Percentiles rank a stretch among this genome's conserved stretches.
These are phyloP conservation scores for Aspergillus sp. DNA, from an alignment of 2,329 filamentous ascomycete species.

Conservation along the genomic window DNA sequence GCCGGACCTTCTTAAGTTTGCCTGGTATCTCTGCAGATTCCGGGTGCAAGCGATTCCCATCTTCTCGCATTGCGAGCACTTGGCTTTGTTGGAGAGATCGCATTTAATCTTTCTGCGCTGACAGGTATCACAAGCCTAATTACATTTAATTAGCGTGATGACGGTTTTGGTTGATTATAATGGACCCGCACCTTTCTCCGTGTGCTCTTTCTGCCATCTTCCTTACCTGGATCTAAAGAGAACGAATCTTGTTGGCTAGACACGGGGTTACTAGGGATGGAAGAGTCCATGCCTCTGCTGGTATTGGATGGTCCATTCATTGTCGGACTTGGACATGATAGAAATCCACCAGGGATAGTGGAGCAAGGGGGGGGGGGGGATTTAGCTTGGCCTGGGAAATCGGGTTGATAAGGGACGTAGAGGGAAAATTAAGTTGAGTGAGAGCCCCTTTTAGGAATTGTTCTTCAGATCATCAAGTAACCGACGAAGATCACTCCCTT, in stretches of 20 bases:
- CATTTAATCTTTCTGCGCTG: conserved; percentile 2
- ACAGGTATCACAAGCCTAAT: conserved; percentile 8
- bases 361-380: neutral
- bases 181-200: neutral
- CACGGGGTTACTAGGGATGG: too few relatives aligned
- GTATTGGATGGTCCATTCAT: neutral
- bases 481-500: too few relatives aligned
- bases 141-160: neutral
- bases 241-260: neutral
- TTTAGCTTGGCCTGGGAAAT: neutral
- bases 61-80: conserved; percentile 5
- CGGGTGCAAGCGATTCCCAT: conserved; percentile 1
- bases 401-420: neutral
- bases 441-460: neutral
- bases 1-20: conserved; percentile 1
- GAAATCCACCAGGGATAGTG: neutral
- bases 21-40: conserved; percentile 1
- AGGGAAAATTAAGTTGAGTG: neutral
- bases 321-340: neutral
- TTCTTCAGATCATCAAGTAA: neutral
- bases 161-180: neutral
- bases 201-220: neutral
- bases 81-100: neutral
- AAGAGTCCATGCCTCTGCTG: neutral
- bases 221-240: neutral